phyloP scores from a whole-genome alignment of 2,329 filamentous ascomycete species.

The Monosporascus ibericus region DNA sequence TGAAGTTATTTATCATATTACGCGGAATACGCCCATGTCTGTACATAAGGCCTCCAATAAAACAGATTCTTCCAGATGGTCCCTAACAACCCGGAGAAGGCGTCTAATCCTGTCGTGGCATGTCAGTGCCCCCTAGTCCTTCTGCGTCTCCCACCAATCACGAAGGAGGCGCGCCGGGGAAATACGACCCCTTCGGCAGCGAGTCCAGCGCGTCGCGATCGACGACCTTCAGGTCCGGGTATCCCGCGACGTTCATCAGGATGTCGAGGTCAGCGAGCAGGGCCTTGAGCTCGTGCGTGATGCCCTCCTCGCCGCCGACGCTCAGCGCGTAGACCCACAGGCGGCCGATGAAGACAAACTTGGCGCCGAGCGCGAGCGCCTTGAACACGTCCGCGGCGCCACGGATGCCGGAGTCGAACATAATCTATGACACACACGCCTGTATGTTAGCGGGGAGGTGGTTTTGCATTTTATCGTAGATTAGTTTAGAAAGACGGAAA shows the following conservation, averaged over 20 bases:
- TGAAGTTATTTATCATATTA: too few species aligned
- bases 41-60: too few species aligned
- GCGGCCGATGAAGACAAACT: constrained; percentile 55
- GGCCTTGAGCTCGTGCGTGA: constrained; percentile 56
- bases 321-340: constrained; percentile 55
- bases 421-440: constrained; percentile 40
- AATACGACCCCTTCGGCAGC: constrained; percentile 33
- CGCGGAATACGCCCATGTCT: too few species aligned
- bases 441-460: background rate
- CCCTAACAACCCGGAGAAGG: background rate
- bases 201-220: constrained; percentile 35
- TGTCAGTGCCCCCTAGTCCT: background rate
- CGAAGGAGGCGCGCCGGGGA: constrained; percentile 14
- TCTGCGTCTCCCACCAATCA: background rate
- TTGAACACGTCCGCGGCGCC: constrained; percentile 54
- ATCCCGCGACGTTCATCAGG: constrained; percentile 52
- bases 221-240: constrained; percentile 46
- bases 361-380: constrained; percentile 54
- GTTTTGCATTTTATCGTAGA: too few species aligned
- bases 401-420: constrained; percentile 55
- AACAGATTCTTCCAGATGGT: background rate
- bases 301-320: constrained; percentile 55
- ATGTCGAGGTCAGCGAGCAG: constrained; percentile 58
- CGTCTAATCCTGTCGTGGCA: background rate
- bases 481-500: too few species aligned